Conservation (phyloP, 1,284 basidiomycete species). For the Cutaneotrichosporon sp. region DNA sequence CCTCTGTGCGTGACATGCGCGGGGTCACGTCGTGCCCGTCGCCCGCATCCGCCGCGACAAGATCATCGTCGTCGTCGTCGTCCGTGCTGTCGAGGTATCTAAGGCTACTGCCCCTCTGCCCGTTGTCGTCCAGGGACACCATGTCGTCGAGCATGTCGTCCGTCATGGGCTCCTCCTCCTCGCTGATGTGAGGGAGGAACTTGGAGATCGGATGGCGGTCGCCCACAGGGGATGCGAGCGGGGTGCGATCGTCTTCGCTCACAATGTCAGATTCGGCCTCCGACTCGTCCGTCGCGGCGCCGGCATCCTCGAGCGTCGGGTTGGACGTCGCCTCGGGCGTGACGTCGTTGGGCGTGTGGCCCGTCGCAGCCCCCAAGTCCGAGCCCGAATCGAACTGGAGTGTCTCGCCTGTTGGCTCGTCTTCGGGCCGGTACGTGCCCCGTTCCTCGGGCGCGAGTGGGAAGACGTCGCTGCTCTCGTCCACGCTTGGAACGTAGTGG, state of each 20-base stretch:
- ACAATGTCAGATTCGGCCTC: not conserved
- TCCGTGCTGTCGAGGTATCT: conserved; percentile 1
- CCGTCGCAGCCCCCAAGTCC: not conserved
- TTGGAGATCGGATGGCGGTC: conserved; percentile 2
- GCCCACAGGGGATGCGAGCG: conserved; percentile 1
- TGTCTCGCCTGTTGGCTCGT: conserved; percentile 5
- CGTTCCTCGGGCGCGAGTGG: not conserved
- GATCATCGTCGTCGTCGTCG: conserved; percentile 11
- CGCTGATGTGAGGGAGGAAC: conserved; percentile 17
- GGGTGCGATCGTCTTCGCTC: conserved; percentile 2
- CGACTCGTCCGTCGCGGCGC: no score
- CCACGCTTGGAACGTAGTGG: not conserved
- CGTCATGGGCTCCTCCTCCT: conserved; percentile 19
- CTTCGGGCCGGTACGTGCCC: not conserved
- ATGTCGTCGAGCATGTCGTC: conserved; percentile 20
- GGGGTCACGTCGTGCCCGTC: not conserved
- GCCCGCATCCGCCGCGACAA: conserved; percentile 2
- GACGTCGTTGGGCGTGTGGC: not conserved
- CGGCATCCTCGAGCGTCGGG: not conserved
- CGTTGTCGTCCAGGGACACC: conserved; percentile 8
- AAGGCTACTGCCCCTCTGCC: not conserved
- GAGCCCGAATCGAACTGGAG: not conserved
- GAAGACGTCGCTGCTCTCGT: not conserved
- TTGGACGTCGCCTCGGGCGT: not conserved
- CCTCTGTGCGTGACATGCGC: not conserved